Evolutionary conservation across 495 filamentous ascomycete genomes (phyloP).

Genomic region (Paragyromitra xinjiangensis): DNA sequence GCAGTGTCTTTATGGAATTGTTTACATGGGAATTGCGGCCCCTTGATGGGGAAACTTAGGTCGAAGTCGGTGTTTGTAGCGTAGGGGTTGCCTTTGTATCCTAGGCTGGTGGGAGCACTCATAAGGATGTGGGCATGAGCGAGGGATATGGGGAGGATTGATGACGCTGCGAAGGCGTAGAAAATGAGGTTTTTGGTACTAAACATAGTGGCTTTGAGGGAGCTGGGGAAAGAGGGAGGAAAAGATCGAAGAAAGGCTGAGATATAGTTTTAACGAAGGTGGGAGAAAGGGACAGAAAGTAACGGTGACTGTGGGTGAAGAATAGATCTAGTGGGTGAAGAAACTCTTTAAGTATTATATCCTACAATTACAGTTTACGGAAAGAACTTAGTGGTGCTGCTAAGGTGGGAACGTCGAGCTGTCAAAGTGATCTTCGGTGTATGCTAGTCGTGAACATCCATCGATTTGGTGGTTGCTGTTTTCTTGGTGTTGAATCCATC

Average conservation of each 20-base stretch:
- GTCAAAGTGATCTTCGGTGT: slow-evolving; percentile 8
- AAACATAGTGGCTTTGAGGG: background rate
- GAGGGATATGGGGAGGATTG: slow-evolving; percentile 54
- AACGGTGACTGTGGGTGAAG: background rate
- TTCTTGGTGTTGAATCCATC: background rate
- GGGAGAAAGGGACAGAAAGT: background rate
- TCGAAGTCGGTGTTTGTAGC: slow-evolving; percentile 65
- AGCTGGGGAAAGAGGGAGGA: slow-evolving; percentile 27
- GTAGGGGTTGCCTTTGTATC: slow-evolving; percentile 65
- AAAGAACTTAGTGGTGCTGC: background rate
- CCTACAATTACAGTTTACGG: background rate
- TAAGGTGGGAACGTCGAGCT: slow-evolving; percentile 9
- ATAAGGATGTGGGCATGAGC: slow-evolving; percentile 68
- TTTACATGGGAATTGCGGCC: slow-evolving; percentile 72
- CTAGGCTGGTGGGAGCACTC: slow-evolving; percentile 65
- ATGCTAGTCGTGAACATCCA: background rate
- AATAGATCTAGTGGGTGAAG: background rate
- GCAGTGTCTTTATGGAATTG: slow-evolving; percentile 67
- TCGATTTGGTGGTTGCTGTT: background rate
- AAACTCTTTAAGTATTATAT: slow-evolving; percentile 12
- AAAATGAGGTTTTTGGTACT: background rate
- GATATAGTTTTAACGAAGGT: background rate
- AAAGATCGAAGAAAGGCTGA: slow-evolving; percentile 3
- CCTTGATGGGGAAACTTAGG: slow-evolving; percentile 67
- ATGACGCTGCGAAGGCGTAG: slow-evolving; percentile 2